phyloP scores from a whole-genome alignment of 2,329 filamentous ascomycete genomes.

The Microcyclospora pomicola region DNA sequence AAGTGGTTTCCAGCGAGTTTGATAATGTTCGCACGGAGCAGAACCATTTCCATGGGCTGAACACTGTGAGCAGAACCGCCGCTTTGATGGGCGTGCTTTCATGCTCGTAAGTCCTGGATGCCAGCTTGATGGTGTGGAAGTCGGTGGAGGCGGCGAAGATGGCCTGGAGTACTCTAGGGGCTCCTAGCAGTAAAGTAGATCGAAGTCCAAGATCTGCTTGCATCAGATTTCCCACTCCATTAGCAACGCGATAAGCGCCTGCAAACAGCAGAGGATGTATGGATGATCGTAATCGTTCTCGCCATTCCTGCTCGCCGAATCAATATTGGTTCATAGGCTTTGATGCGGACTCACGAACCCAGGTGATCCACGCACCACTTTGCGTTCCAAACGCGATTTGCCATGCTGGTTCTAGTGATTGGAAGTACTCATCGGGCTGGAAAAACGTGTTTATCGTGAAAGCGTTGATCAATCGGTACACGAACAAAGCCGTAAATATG shows the following conservation, averaged over 20 bases:
- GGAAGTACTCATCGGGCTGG: constrained; percentile 96
- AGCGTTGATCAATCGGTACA: constrained; percentile 67
- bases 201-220: constrained; percentile 41
- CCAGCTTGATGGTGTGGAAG: constrained; percentile 77
- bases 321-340: background rate
- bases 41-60: constrained; percentile 94
- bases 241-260: constrained; percentile 51
- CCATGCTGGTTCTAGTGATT: constrained; percentile 92
- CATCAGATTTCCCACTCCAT: constrained; percentile 43
- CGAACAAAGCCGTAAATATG: constrained; percentile 33
- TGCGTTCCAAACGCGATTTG: constrained; percentile 62
- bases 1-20: constrained; percentile 80
- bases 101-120: constrained; percentile 56
- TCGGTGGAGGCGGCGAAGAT: constrained; percentile 65
- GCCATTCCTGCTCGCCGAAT: constrained; percentile 64
- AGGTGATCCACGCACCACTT: constrained; percentile 85
- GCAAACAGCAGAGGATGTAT: constrained; percentile 84
- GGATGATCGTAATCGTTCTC: constrained; percentile 71
- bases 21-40: constrained; percentile 87
- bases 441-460: constrained; percentile 78
- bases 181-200: constrained; percentile 53
- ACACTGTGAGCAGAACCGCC: constrained; percentile 53
- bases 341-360: constrained; percentile 43
- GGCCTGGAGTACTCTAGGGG: constrained; percentile 65
- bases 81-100: constrained; percentile 51